phyloP scores from a whole-genome alignment of 305 asterid genomes.

The Petunia hybrid region DNA sequence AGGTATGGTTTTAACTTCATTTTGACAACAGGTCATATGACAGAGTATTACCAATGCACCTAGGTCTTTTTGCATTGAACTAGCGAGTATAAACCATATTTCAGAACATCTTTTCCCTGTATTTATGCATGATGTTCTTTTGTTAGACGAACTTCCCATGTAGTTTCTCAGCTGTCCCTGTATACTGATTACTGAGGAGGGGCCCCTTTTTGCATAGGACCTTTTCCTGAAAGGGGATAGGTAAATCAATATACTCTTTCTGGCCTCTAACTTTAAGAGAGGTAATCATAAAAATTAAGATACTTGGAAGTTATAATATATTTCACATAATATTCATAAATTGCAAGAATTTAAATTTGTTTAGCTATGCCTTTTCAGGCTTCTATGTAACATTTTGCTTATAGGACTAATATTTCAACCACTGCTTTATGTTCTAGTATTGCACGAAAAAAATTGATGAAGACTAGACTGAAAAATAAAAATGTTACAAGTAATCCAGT shows the following conservation, averaged over 20 bases:
- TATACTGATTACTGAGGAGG: neutral
- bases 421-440: neutral
- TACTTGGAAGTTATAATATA: neutral
- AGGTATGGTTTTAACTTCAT: slow-evolving; percentile 70
- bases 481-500: neutral
- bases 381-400: slow-evolving; percentile 7
- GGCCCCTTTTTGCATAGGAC: neutral
- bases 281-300: neutral
- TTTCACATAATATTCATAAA: neutral
- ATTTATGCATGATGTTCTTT: slow-evolving; percentile 4
- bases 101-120: slow-evolving; percentile 15
- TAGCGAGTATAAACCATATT: slow-evolving; percentile 6
- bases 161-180: neutral
- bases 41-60: too few relatives aligned
- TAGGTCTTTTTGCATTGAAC: too few relatives aligned
- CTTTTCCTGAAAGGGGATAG: neutral
- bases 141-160: slow-evolving; percentile 10
- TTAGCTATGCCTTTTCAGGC: neutral
- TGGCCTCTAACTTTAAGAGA: neutral
- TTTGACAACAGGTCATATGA: too few relatives aligned
- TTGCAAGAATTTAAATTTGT: slow-evolving; percentile 19
- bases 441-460: neutral
- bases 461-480: neutral
- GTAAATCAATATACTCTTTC: neutral
- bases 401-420: neutral